Evolutionary conservation across 345 rosid genomes (phyloP).

Genomic region (Eucalyptus marginata): DNA sequence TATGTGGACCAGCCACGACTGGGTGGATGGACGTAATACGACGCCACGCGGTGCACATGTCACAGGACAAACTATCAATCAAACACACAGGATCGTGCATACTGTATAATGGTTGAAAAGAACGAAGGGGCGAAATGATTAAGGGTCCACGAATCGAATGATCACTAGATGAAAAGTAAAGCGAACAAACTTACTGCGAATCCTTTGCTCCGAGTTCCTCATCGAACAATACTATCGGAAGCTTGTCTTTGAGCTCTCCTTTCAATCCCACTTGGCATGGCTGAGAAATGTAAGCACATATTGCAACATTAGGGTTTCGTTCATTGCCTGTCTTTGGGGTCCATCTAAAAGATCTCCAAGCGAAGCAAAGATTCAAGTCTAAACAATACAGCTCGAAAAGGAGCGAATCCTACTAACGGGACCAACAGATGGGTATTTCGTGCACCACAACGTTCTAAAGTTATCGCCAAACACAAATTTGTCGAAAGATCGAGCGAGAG

Average conservation of each 20-base stretch:
- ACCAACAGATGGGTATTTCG: background rate
- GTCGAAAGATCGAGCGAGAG: background rate
- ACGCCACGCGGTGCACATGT: background rate
- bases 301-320: background rate
- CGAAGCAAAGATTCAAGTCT: background rate
- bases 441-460: background rate
- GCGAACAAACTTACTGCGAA: slow-evolving; percentile 57
- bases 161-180: background rate
- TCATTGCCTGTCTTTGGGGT: background rate
- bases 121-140: background rate
- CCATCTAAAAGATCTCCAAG: background rate
- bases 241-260: slow-evolving; percentile 48
- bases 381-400: background rate
- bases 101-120: background rate
- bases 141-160: background rate
- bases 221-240: slow-evolving; percentile 57
- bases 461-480: background rate
- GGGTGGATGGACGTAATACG: background rate
- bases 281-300: slow-evolving; percentile 6
- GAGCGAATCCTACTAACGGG: background rate
- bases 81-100: background rate
- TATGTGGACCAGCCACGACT: background rate
- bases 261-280: slow-evolving; percentile 45
- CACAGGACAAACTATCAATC: background rate
- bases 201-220: slow-evolving; percentile 65